These are phyloP conservation scores for Coemansia sp. DNA, from an alignment of 192 early-diverging fungal species.

Conservation along the genomic window DNA sequence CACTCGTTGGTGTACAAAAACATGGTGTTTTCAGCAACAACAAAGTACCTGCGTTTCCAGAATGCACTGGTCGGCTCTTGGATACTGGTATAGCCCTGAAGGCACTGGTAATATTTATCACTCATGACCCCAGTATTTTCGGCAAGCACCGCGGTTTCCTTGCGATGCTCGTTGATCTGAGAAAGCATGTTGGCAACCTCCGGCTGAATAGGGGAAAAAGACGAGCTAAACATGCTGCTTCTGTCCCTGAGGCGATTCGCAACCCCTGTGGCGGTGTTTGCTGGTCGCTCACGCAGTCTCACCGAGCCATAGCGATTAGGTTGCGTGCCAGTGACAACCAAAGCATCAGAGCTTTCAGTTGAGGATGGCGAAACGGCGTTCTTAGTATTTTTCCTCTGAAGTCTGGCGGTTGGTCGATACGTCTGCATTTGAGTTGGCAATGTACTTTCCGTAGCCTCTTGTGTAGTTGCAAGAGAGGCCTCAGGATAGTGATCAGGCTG, in stretches of 20 bases:
- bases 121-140: constrained; percentile 36
- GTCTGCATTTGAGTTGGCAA: constrained; percentile 8
- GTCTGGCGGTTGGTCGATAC: not conserved
- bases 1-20: constrained; percentile 53
- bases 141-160: constrained; percentile 31
- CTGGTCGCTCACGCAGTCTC: constrained; percentile 12
- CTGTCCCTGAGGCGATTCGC: constrained; percentile 16
- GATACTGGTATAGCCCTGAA: constrained; percentile 49
- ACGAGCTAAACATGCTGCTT: constrained; percentile 19
- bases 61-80: constrained; percentile 44
- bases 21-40: constrained; percentile 36
- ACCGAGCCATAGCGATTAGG: constrained; percentile 12
- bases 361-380: constrained; percentile 1
- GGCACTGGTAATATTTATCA: constrained; percentile 34
- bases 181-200: constrained; percentile 35
- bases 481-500: not conserved
- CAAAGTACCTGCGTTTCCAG: constrained; percentile 54
- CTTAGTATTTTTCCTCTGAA: not conserved
- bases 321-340: constrained; percentile 1
- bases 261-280: not conserved
- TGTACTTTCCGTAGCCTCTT: not conserved
- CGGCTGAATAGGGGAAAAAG: constrained; percentile 18
- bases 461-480: not conserved
- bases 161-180: constrained; percentile 33
- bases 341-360: constrained; percentile 1